Conservation (phyloP, 2,329 filamentous ascomycete genomes). For the Emericellopsis atlantica region DNA sequence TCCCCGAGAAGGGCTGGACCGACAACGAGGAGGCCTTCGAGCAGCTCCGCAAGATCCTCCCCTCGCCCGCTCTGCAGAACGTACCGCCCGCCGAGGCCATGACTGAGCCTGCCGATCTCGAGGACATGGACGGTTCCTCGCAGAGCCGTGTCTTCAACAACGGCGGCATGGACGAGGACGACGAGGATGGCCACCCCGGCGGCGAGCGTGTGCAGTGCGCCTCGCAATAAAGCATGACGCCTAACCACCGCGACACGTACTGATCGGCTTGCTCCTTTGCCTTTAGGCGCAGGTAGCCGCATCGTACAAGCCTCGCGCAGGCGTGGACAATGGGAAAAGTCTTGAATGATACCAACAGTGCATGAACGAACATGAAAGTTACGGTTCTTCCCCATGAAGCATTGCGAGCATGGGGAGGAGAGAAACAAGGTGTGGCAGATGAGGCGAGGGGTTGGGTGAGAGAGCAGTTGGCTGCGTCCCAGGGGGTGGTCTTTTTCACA, state of each 20-base stretch:
- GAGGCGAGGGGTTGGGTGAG: too few relatives aligned
- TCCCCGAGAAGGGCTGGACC: conserved; percentile 69
- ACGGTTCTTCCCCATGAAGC: too few relatives aligned
- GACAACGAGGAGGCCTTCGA: conserved; percentile 58
- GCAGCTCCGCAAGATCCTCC: conserved; percentile 74
- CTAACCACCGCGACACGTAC: too few relatives aligned
- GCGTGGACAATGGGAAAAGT: too few relatives aligned
- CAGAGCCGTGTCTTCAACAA: conserved; percentile 57
- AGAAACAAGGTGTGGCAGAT: too few relatives aligned
- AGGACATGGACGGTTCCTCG: conserved; percentile 63
- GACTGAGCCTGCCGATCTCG: conserved; percentile 79
- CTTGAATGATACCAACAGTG: too few relatives aligned
- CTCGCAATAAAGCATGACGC: conserved; percentile 51
- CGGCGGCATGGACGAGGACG: conserved; percentile 56
- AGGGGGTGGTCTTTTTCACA: too few relatives aligned
- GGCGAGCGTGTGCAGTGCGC: conserved; percentile 78
- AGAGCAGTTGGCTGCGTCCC: conserved; percentile 6
- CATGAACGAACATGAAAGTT: too few relatives aligned
- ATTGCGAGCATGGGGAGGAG: too few relatives aligned
- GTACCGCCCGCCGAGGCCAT: conserved; percentile 72
- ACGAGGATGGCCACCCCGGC: conserved; percentile 62
- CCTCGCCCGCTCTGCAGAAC: conserved; percentile 49
- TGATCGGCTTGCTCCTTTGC: too few relatives aligned
- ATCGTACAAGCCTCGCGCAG: too few relatives aligned
- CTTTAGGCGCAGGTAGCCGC: too few relatives aligned